Conservation (phyloP, 768 basidiomycete species). For the Asterophora parasitica region DNA sequence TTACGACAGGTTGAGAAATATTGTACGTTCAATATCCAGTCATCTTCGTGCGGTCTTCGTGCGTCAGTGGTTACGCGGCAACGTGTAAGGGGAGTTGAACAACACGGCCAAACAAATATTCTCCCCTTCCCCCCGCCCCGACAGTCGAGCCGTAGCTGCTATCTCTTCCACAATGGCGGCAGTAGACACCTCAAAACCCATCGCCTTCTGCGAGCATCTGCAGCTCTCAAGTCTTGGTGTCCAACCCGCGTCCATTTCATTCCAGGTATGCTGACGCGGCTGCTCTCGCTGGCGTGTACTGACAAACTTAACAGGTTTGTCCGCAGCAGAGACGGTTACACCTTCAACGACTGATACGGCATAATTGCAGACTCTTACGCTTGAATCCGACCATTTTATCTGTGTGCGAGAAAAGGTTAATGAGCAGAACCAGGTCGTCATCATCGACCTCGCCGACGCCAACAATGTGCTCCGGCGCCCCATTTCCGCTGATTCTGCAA, state of each 20-base stretch:
- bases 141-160: constrained; percentile 14
- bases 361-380: constrained; percentile 68
- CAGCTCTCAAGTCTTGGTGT: constrained; percentile 95
- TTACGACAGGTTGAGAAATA: too few species aligned
- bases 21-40: too few species aligned
- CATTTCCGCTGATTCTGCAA: constrained; percentile 97
- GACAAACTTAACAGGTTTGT: constrained; percentile 28
- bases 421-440: constrained; percentile 96
- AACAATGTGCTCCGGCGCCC: constrained; percentile 95
- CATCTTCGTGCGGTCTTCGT: too few species aligned
- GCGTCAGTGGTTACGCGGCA: too few species aligned
- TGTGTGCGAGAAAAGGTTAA: constrained; percentile 95
- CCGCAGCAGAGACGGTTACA: constrained; percentile 6
- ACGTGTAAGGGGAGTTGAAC: neutral
- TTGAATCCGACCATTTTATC: constrained; percentile 98
- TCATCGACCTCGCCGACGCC: constrained; percentile 95
- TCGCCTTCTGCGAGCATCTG: constrained; percentile 84
- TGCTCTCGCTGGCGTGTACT: constrained; percentile 28
- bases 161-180: constrained; percentile 34
- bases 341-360: constrained; percentile 1
- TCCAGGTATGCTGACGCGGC: constrained; percentile 68
- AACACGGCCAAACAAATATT: constrained; percentile 15
- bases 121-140: constrained; percentile 4
- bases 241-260: constrained; percentile 95
- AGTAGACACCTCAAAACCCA: constrained; percentile 64